Evolutionary conservation across 2,329 filamentous ascomycete genomes (phyloP).

Genomic region (Myriosclerotinia duriaeana): DNA sequence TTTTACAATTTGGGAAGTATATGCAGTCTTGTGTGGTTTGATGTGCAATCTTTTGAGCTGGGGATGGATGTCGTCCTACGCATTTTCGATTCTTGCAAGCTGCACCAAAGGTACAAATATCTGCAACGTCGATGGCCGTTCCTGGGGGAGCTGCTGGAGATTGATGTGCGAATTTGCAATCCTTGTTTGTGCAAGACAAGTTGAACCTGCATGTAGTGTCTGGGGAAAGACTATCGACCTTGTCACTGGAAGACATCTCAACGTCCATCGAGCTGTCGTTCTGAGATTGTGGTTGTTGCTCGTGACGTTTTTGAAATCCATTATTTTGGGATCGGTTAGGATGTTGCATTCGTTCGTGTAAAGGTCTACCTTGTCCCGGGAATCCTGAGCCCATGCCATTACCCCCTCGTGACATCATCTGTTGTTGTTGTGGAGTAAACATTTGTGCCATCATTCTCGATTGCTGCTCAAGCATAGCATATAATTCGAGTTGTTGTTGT

Average conservation of each 20-base stretch:
- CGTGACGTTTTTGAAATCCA: conserved; percentile 30
- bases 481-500: conserved; percentile 71
- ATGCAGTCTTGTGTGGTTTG: conserved; percentile 85
- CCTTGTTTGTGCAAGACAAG: conserved; percentile 79
- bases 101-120: conserved; percentile 79
- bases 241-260: conserved; percentile 58
- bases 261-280: conserved; percentile 52
- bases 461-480: conserved; percentile 81
- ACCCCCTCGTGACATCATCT: conserved; percentile 38
- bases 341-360: conserved; percentile 70
- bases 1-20: conserved; percentile 89
- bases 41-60: conserved; percentile 74
- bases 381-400: conserved; percentile 50
- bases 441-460: conserved; percentile 81
- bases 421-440: conserved; percentile 48
- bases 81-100: conserved; percentile 98
- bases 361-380: conserved; percentile 52
- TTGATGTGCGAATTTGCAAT: conserved; percentile 92
- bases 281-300: conserved; percentile 28
- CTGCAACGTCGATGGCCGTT: conserved; percentile 72
- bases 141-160: conserved; percentile 84
- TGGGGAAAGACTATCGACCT: conserved; percentile 54
- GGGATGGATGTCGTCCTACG: conserved; percentile 86
- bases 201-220: conserved; percentile 87
- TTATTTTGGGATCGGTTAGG: conserved; percentile 31